Percentiles rank a stretch among this genome's conserved stretches.
Conservation (phyloP, 2,329 filamentous ascomycete genomes). For the Ascomycota sp. region DNA sequence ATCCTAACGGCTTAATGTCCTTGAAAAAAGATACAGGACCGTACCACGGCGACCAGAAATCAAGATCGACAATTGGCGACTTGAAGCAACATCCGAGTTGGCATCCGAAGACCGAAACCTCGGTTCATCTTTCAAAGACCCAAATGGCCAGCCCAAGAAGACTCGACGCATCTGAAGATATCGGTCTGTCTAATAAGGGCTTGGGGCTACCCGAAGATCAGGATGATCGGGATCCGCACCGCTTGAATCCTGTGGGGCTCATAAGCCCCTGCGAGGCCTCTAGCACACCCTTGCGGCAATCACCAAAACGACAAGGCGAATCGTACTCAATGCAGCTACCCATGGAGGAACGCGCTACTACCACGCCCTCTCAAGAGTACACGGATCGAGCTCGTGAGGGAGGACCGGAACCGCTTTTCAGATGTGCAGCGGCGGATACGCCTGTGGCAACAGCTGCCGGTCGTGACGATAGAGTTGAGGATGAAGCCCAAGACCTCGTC, state of each 20-base stretch:
- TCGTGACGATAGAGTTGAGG: not conserved
- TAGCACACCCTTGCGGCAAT: not conserved
- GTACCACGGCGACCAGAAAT: no score
- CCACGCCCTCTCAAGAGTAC: conserved; percentile 25
- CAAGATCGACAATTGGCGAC: no score
- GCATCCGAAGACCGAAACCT: no score
- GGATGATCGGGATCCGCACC: conserved; percentile 1
- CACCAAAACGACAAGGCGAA: not conserved
- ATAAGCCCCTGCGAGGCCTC: conserved; percentile 1
- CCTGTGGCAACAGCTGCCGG: not conserved
- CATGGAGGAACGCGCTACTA: not conserved
- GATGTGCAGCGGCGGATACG: conserved; percentile 1
- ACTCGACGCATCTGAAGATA: no score
- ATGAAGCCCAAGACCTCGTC: conserved; percentile 26
- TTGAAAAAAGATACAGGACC: not conserved
- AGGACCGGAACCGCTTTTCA: no score
- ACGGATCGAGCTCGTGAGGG: conserved; percentile 36
- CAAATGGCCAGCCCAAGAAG: no score
- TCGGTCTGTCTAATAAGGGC: not conserved
- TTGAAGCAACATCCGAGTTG: no score
- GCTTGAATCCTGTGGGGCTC: not conserved
- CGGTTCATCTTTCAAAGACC: no score
- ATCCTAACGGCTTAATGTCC: conserved; percentile 5
- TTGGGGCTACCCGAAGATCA: not conserved
- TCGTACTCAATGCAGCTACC: not conserved